These are phyloP conservation scores for Biscogniauxia mediterranea DNA, from an alignment of 2,329 filamentous ascomycete species.

Conservation along the genomic window DNA sequence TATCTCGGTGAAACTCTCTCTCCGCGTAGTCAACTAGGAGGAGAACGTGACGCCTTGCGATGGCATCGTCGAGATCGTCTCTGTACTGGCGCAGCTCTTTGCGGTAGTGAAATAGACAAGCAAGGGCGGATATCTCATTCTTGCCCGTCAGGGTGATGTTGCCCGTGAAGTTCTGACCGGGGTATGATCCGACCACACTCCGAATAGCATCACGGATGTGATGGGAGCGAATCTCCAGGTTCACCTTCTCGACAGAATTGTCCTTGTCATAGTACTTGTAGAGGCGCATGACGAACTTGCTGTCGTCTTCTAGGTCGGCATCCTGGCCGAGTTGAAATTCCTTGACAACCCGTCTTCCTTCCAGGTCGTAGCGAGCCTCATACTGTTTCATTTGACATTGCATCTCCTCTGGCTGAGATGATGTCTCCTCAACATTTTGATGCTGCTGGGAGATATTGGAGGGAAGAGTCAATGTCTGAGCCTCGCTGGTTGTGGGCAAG, in stretches of 20 bases:
- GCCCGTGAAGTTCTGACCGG: conserved; percentile 9
- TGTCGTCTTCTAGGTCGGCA: conserved; percentile 8
- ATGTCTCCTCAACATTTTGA: neutral
- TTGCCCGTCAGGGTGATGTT: conserved; percentile 8
- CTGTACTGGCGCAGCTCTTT: conserved; percentile 4
- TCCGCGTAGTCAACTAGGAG: conserved; percentile 3
- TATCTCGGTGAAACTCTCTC: conserved; percentile 6
- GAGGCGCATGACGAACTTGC: conserved; percentile 7
- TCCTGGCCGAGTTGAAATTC: conserved; percentile 3
- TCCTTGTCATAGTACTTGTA: conserved; percentile 9
- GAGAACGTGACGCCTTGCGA: conserved; percentile 4
- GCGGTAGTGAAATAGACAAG: conserved; percentile 10
- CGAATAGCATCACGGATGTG: conserved; percentile 8
- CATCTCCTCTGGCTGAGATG: conserved; percentile 1
- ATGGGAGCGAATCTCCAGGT: conserved; percentile 9
- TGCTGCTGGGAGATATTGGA: neutral
- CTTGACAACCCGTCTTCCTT: conserved; percentile 7
- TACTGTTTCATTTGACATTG: conserved; percentile 12
- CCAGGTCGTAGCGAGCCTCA: conserved; percentile 7
- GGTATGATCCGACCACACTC: conserved; percentile 4
- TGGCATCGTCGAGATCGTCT: conserved; percentile 1
- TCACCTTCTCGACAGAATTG: conserved; percentile 7
- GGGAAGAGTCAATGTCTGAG: neutral
- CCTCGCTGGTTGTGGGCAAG: neutral
- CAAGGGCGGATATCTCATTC: conserved; percentile 1